A percentile compares a stretch with the other conserved stretches of the same genome.
phyloP scores from a whole-genome alignment of 140 eudicot genomes.

The Ambrosia hybrid region DNA sequence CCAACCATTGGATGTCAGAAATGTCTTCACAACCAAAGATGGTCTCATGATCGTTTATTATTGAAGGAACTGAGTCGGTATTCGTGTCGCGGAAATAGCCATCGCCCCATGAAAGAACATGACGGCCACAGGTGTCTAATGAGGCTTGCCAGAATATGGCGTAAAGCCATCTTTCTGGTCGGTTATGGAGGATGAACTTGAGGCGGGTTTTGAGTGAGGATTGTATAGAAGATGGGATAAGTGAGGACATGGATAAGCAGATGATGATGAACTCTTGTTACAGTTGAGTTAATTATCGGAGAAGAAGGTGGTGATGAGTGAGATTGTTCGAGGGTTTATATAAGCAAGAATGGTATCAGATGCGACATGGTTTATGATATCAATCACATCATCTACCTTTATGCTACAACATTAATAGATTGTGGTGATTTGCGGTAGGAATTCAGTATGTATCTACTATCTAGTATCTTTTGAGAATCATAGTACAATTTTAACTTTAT shows the following conservation, averaged over 20 bases:
- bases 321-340: not conserved
- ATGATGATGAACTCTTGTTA: not conserved
- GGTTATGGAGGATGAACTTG: conserved; percentile 43
- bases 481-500: too few relatives aligned
- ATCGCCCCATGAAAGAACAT: conserved; percentile 49
- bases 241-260: not conserved
- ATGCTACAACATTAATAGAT: too few relatives aligned
- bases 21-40: conserved; percentile 25
- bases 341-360: not conserved
- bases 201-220: conserved; percentile 43
- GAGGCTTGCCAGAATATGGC: conserved; percentile 60
- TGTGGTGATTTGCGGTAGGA: too few relatives aligned
- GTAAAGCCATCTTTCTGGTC: conserved; percentile 48
- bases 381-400: not conserved
- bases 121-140: conserved; percentile 21
- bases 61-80: too few relatives aligned
- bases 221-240: not conserved
- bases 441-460: too few relatives aligned
- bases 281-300: not conserved
- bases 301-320: not conserved
- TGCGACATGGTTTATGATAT: not conserved
- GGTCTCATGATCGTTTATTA: not conserved
- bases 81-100: conserved; percentile 36
- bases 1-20: conserved; percentile 48
- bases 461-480: too few relatives aligned